Conservation (phyloP, 2,329 filamentous ascomycete genomes). For the Phialophora verrucosa region DNA sequence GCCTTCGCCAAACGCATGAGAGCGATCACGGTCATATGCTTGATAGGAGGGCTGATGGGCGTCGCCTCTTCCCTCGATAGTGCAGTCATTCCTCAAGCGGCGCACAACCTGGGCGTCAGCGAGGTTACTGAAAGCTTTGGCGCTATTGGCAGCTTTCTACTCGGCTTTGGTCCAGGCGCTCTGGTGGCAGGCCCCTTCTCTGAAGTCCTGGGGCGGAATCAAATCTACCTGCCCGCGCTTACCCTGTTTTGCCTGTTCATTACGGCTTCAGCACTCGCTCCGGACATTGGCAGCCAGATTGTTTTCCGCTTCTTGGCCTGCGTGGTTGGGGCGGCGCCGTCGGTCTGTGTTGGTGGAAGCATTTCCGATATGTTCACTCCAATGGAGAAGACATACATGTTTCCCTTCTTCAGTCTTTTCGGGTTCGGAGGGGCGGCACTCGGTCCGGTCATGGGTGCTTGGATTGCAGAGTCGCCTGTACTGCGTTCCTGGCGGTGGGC, state of each 20-base stretch:
- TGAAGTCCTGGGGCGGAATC: slow-evolving; percentile 56
- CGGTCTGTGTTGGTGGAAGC: slow-evolving; percentile 55
- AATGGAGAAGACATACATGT: slow-evolving; percentile 56
- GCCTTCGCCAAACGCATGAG: slow-evolving; percentile 44
- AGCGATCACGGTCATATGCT: slow-evolving; percentile 52
- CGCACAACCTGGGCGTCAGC: slow-evolving; percentile 50
- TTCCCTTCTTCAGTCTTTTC: slow-evolving; percentile 56
- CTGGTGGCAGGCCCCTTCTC: slow-evolving; percentile 58
- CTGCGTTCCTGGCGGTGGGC: slow-evolving; percentile 55
- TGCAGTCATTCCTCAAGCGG: slow-evolving; percentile 51
- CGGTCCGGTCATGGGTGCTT: slow-evolving; percentile 53
- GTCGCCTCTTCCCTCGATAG: slow-evolving; percentile 57
- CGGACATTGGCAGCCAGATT: slow-evolving; percentile 55
- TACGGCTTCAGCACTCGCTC: slow-evolving; percentile 55
- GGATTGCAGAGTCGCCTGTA: slow-evolving; percentile 46
- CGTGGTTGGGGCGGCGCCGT: slow-evolving; percentile 55
- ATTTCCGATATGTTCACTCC: slow-evolving; percentile 56
- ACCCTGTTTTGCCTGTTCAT: slow-evolving; percentile 58
- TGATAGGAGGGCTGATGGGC: slow-evolving; percentile 59
- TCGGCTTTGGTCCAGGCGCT: slow-evolving; percentile 57
- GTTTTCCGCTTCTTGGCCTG: slow-evolving; percentile 59
- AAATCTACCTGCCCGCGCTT: slow-evolving; percentile 56
- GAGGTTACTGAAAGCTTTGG: slow-evolving; percentile 51
- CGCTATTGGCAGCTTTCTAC: slow-evolving; percentile 50
- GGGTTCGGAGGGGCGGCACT: slow-evolving; percentile 46